These are phyloP conservation scores for Citrus sp. DNA, from an alignment of 345 rosid genomes.

Conservation along the genomic window DNA sequence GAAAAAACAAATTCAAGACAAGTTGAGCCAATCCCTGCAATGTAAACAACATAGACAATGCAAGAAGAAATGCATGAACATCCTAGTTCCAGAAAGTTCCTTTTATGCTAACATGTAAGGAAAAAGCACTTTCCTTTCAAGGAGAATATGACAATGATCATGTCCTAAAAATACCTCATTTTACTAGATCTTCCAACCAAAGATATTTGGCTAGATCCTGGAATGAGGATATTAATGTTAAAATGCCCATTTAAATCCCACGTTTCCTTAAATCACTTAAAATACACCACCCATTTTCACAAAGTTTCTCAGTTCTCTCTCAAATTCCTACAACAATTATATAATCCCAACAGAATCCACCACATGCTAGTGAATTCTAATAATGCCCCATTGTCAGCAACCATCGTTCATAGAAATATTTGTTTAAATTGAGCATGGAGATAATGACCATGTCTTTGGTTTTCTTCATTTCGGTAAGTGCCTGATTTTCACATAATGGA, in stretches of 20 bases:
- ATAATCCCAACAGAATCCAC: not conserved
- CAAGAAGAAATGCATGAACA: not conserved
- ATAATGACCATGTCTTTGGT: not conserved
- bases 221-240: not conserved
- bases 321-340: not conserved
- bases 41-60: not conserved
- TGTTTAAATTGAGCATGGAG: not conserved
- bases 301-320: not conserved
- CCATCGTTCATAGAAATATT: not conserved
- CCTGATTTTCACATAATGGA: not conserved
- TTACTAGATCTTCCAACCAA: not conserved
- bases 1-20: not conserved
- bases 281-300: not conserved
- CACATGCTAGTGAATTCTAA: not conserved
- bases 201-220: not conserved
- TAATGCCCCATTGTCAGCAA: not conserved
- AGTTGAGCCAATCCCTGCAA: not conserved
- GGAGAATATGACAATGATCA: not conserved
- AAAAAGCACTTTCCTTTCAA: not conserved
- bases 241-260: not conserved
- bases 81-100: not conserved
- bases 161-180: not conserved
- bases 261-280: not conserved
- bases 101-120: not conserved
- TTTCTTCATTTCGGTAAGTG: not conserved